Base-by-base conservation (phyloP, 2,329 filamentous ascomycete species). In the Westerdykella sp. region DNA sequence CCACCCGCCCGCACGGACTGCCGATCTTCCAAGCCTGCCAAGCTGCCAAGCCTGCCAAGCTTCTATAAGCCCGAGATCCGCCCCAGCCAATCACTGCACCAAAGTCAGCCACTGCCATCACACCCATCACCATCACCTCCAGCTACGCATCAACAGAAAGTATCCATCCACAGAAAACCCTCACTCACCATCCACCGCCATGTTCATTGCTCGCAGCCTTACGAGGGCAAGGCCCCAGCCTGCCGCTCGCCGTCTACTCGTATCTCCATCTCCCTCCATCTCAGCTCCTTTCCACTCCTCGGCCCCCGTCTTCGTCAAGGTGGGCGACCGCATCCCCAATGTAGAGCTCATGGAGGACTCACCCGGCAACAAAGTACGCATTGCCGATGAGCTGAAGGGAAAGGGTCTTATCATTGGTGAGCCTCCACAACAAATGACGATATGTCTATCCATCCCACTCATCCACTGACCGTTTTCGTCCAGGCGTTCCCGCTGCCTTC, bases 341-440 rank as follows among this genome's bases (percentile, higher is more conserved):
- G 71, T 91, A 45, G 81, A 89, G 51, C 81, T 86, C 39, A 78
- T 95, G 55, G 83, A 97, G 72, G 78, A 79, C 69, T 89, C 85
- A n/a, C 91, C 91, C 1, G 88, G 86, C 48, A 94, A 89, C 77
- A 93, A 90, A 70, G 81, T 97, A 68, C 91, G 87, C 70, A 77
- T 97, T 46, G 80, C 85, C 55, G 78, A 84, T 50, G 87, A 94
- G 72, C 77, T 94, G 50, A 57, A 55, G 21, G 81, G 79, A 51
- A 85, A 87, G 62, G 88, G 86, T 45, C 70, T 96, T 57, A 84
- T 97, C 63, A 78, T 97, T 51, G 64, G 64, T 66, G 51, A 48
- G 54, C 40, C 15, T 13, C 9, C 16, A 46, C 31, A 48, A 39
- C 25, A 37, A 32, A 10, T 13, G 18, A 15, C n/a, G 14, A n/a